Evolutionary conservation across 768 basidiomycete species (phyloP).

Genomic region (Lactarius vividus): DNA sequence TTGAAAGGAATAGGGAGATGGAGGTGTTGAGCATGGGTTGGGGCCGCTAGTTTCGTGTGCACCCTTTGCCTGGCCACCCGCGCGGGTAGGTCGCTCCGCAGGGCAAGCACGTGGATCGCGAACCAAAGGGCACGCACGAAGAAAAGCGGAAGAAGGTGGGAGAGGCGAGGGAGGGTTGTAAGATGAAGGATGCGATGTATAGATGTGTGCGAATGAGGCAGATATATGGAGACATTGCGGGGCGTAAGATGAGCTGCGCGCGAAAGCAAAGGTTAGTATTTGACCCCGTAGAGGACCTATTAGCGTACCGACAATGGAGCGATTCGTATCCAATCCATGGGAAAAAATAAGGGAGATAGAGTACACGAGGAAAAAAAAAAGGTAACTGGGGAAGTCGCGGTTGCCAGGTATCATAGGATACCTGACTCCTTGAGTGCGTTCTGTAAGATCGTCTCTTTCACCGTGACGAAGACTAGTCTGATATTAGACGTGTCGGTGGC

Average conservation of each 20-base stretch:
- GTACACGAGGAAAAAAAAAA: constrained; percentile 15
- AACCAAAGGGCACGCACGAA: background rate
- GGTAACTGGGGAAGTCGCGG: background rate
- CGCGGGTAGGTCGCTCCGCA: background rate
- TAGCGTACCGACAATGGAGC: constrained; percentile 16
- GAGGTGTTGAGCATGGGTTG: background rate
- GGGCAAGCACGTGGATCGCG: background rate
- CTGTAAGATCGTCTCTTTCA: constrained; percentile 91
- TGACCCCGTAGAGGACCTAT: background rate
- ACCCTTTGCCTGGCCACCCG: background rate
- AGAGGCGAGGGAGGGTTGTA: background rate
- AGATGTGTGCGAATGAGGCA: constrained; percentile 20
- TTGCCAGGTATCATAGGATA: constrained; percentile 50
- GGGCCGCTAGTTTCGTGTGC: background rate
- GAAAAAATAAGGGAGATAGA: constrained; percentile 20
- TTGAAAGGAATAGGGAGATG: background rate
- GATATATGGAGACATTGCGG: constrained; percentile 24
- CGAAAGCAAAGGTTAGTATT: background rate
- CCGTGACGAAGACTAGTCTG: constrained; percentile 76
- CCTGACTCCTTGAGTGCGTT: constrained; percentile 85
- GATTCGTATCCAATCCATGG: constrained; percentile 25
- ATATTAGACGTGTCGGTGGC: constrained; percentile 89
- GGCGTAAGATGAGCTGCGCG: constrained; percentile 22
- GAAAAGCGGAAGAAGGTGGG: background rate
- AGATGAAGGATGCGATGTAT: constrained; percentile 23